Percentiles rank a stretch among this genome's conserved stretches.
Conservation (phyloP, 768 basidiomycete species). For the Psilocybe sp. region DNA sequence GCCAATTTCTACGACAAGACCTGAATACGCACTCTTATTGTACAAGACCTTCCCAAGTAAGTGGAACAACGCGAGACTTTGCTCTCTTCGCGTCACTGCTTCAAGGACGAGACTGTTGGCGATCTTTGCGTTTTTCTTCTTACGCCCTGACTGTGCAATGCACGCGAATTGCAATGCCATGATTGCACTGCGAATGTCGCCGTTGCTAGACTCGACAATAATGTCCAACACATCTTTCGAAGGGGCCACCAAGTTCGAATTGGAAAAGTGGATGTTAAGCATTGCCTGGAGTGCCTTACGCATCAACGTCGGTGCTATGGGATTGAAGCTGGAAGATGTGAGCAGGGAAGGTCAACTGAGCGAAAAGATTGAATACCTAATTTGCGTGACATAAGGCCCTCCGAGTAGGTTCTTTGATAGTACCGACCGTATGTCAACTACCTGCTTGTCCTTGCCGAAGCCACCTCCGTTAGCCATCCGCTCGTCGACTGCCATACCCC, state of each 20-base stretch:
- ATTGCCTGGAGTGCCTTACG: constrained; percentile 71
- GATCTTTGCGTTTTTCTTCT: constrained; percentile 29
- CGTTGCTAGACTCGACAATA: constrained; percentile 41
- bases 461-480: constrained; percentile 35
- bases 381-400: constrained; percentile 77
- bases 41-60: constrained; percentile 91
- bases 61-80: constrained; percentile 87
- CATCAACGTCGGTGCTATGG: constrained; percentile 86
- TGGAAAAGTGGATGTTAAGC: constrained; percentile 44
- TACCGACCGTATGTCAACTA: constrained; percentile 64
- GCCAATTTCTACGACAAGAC: constrained; percentile 2
- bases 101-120: constrained; percentile 50
- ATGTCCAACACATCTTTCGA: constrained; percentile 3
- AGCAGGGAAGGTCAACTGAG: not conserved
- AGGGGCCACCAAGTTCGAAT: constrained; percentile 17
- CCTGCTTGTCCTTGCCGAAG: constrained; percentile 45
- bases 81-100: constrained; percentile 78
- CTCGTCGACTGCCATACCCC: constrained; percentile 65
- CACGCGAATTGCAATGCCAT: constrained; percentile 92
- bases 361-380: constrained; percentile 51
- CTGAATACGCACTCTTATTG: constrained; percentile 74
- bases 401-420: constrained; percentile 65
- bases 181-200: constrained; percentile 90
- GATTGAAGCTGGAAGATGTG: constrained; percentile 68
- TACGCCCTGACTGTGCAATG: constrained; percentile 35